A percentile compares a stretch with the other conserved stretches of the same genome.
These are phyloP conservation scores for Cyberlindnera maclurae DNA, from an alignment of 805 yeast genomes.

Conservation along the genomic window DNA sequence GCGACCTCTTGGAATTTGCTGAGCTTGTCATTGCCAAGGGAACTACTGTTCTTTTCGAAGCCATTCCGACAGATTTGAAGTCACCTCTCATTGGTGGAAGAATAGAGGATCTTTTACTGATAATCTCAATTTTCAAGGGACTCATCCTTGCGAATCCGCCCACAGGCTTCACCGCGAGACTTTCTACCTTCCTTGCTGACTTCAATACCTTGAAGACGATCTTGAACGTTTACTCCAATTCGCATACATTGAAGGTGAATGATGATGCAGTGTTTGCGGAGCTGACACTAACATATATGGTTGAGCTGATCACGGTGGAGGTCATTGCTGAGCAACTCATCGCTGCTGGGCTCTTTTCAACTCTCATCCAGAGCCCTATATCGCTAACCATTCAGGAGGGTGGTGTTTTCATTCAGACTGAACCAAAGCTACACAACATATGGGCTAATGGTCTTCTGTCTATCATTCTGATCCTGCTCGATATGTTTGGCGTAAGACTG, in stretches of 20 bases:
- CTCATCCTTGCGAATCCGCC: conserved; percentile 45
- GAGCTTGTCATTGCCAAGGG: conserved; percentile 61
- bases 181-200: conserved; percentile 47
- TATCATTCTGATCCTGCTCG: conserved; percentile 50
- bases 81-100: conserved; percentile 34
- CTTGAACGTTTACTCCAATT: conserved; percentile 57
- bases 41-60: conserved; percentile 48
- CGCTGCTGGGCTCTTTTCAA: conserved; percentile 55
- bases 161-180: conserved; percentile 36
- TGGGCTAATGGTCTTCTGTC: conserved; percentile 86
- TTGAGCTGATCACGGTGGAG: conserved; percentile 57
- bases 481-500: conserved; percentile 55
- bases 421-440: conserved; percentile 58
- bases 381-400: conserved; percentile 65
- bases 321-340: conserved; percentile 62
- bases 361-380: conserved; percentile 66
- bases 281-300: conserved; percentile 56
- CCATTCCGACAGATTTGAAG: conserved; percentile 49
- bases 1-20: conserved; percentile 49
- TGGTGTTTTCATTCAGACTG: conserved; percentile 40
- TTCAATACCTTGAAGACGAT: conserved; percentile 57
- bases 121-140: conserved; percentile 57
- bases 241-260: conserved; percentile 53
- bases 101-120: conserved; percentile 57
- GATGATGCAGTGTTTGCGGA: conserved; percentile 70